These are phyloP conservation scores for Physcomitrium patens DNA, from an alignment of 225 moss, liverwort and hornwort species.

Conservation along the genomic window DNA sequence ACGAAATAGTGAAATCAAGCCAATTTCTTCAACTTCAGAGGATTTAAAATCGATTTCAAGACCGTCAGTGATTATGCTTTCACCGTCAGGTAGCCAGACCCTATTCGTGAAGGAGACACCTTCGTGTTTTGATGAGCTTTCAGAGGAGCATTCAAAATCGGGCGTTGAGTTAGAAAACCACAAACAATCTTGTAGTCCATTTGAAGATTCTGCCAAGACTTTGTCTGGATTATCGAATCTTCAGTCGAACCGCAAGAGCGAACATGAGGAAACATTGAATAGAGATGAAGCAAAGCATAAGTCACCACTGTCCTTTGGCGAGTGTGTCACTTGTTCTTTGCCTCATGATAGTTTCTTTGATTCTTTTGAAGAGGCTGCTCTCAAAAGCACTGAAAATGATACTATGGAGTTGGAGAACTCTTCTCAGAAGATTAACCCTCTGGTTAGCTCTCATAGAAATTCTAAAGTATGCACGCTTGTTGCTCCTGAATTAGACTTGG, in stretches of 20 bases:
- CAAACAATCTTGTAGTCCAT: conserved; percentile 18
- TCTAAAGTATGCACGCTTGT: conserved; percentile 30
- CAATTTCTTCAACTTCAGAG: conserved; percentile 28
- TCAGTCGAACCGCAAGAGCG: conserved; percentile 16
- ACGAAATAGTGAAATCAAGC: conserved; percentile 30
- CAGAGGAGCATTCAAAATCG: conserved; percentile 41
- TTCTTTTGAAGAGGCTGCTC: conserved; percentile 52
- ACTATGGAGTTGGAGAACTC: conserved; percentile 35
- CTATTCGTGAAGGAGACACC: conserved; percentile 25
- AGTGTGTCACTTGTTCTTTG: conserved; percentile 60
- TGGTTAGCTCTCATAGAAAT: conserved; percentile 37
- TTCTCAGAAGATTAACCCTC: conserved; percentile 31
- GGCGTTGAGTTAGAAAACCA: conserved; percentile 36
- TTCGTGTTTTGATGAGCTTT: conserved; percentile 26
- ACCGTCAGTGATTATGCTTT: conserved; percentile 33
- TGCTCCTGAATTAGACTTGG: conserved; percentile 42
- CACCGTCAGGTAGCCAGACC: conserved; percentile 28
- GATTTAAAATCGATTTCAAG: conserved; percentile 27
- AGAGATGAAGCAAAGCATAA: conserved; percentile 31
- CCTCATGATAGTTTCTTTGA: conserved; percentile 67
- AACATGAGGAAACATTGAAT: conserved; percentile 26
- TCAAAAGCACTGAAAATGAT: conserved; percentile 35
- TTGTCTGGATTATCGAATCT: conserved; percentile 28
- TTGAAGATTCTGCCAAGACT: conserved; percentile 30
- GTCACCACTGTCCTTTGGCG: conserved; percentile 44